Evolutionary conservation across 805 yeast genomes (phyloP), one percentile per base, ranked within the genome.

Genomic region (Metschnikowia continentalis): DNA sequence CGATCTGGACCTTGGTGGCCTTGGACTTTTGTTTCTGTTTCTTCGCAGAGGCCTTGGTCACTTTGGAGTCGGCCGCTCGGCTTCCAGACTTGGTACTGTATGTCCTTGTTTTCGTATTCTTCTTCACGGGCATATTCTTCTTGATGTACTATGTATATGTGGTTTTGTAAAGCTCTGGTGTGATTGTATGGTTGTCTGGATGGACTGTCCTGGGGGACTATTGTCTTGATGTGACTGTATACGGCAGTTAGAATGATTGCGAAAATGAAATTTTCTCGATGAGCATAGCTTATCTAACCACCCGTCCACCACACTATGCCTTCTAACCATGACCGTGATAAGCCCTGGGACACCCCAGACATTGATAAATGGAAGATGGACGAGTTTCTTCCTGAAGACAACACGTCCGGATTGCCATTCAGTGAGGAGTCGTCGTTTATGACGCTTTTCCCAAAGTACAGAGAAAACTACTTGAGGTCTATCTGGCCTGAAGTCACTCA

Each of bases 341-440:
- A 92, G 70, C 98, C 98, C 48, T 91, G 98, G 98, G 98, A 91
- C 66, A 91, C 96, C 10, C 89, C 87, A 19, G 97, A 90, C 60
- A 84, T 91, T 51, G 96, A 91, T 67, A 91, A 92, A 67, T 92
- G 99, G 99, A 76, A 79, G 60, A 75, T 83, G 35, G 96, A 89
- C 35, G 95, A 90, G 51, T 94, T 94, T 75, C 86, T 79, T 58
- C 89, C 90, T 1, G 96, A 90, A 60, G 96, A 94, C 65, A 89
- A 90, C 64, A 83, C 82, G 6, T 81, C 91, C 10, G 97, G 97
- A 0, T 77, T 78, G 43, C 88, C 96, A 17, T 94, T 94, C 64
- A 79, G 96, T n/a, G 99, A 94, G 67, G 99, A 94, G 66, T 87
- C 96, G 14, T 86, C 95, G 41, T 94, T 94, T 67, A 88, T 90